Evolutionary conservation across 2,329 filamentous ascomycete genomes (phyloP).

Genomic region (Sporothrix variecibatus): DNA sequence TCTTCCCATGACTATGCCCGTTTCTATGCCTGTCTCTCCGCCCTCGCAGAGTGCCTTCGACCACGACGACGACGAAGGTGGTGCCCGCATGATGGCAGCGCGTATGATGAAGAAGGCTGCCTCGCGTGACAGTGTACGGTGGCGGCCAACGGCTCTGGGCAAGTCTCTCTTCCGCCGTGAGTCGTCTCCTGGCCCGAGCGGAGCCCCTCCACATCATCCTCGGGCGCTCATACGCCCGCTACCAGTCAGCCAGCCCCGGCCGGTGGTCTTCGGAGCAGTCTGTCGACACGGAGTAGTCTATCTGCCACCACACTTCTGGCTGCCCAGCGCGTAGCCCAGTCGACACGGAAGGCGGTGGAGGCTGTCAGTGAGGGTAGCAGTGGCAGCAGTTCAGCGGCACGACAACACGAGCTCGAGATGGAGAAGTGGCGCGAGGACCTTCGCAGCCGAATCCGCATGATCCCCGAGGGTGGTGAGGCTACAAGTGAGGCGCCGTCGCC

Average conservation of each 20-base stretch:
- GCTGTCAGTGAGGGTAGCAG: conserved; percentile 1
- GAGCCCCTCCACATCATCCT: not conserved
- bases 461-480: conserved; percentile 35
- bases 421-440: conserved; percentile 42
- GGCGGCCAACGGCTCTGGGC: conserved; percentile 20
- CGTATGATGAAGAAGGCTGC: conserved; percentile 18
- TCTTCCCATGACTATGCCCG: not conserved
- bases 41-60: conserved; percentile 31
- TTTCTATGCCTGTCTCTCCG: not conserved
- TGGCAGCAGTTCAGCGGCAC: conserved; percentile 25
- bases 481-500: not conserved
- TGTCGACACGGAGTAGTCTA: conserved; percentile 12
- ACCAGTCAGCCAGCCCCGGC: not conserved
- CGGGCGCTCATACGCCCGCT: not conserved
- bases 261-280: not conserved
- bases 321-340: conserved; percentile 27
- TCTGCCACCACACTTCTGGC: conserved; percentile 23
- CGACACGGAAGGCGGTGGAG: conserved; percentile 26
- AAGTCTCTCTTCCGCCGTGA: conserved; percentile 22
- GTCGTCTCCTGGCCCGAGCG: not conserved
- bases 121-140: conserved; percentile 13
- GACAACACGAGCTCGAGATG: conserved; percentile 36
- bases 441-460: conserved; percentile 42
- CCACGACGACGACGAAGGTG: conserved; percentile 23
- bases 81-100: conserved; percentile 9